Percentiles rank a stretch among this genome's conserved stretches.
These are phyloP conservation scores for Plectosphaerella cucumerina DNA, from an alignment of 2,329 filamentous ascomycete genomes.

Conservation along the genomic window DNA sequence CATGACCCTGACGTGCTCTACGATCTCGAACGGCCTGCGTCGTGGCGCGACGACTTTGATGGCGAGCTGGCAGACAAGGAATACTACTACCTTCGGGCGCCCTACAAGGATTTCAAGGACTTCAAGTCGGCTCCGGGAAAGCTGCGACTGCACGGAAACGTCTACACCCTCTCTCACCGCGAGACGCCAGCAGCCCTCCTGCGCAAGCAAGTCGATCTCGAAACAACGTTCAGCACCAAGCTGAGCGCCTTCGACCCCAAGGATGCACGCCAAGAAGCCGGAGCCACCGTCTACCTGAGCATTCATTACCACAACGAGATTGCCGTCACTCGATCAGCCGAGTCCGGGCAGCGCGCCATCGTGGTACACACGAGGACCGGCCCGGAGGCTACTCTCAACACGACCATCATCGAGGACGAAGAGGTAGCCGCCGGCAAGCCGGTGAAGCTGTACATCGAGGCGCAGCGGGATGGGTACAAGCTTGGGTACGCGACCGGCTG, in stretches of 20 bases:
- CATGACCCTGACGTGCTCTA: slow-evolving; percentile 9
- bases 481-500: slow-evolving; percentile 8
- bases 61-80: slow-evolving; percentile 8
- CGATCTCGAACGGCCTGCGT: slow-evolving; percentile 5
- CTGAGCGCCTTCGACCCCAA: slow-evolving; percentile 6
- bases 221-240: slow-evolving; percentile 12
- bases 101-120: slow-evolving; percentile 11
- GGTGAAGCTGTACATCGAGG: slow-evolving; percentile 11
- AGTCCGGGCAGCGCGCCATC: slow-evolving; percentile 5
- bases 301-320: slow-evolving; percentile 13
- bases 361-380: slow-evolving; percentile 9
- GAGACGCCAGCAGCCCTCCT: slow-evolving; percentile 11
- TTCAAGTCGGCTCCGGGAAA: slow-evolving; percentile 8
- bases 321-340: slow-evolving; percentile 5
- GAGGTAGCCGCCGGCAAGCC: slow-evolving; percentile 8
- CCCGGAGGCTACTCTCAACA: slow-evolving; percentile 9
- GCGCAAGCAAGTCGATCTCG: slow-evolving; percentile 11
- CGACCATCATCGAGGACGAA: slow-evolving; percentile 10
- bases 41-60: slow-evolving; percentile 13
- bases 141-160: slow-evolving; percentile 8
- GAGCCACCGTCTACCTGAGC: slow-evolving; percentile 10
- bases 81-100: slow-evolving; percentile 11
- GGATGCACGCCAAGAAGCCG: slow-evolving; percentile 8
- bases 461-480: slow-evolving; percentile 5
- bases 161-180: slow-evolving; percentile 10